Percentiles rank a stretch among this genome's conserved stretches.
Evolutionary conservation across 306 rosid genomes (phyloP).

Genomic region (apple (Malus domestica)): ASM211411v1 NC_041796.1:8236501-8237000

Average conservation of each 20-base stretch:
- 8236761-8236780: conserved; percentile 17
- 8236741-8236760: conserved; percentile 20
- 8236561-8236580: not conserved
- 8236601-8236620: not conserved
- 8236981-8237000: conserved; percentile 16
- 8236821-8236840: conserved; percentile 21
- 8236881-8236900: not conserved
- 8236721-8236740: not conserved
- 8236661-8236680: conserved; percentile 6
- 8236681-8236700: conserved; percentile 14
- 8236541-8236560: not conserved
- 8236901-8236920: conserved; percentile 1
- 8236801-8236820: conserved; percentile 12
- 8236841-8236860: conserved; percentile 9
- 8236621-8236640: conserved; percentile 18
- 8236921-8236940: conserved; percentile 20
- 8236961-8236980: not conserved
- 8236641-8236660: not conserved
- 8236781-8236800: conserved; percentile 19
- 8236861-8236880: not conserved
- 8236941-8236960: conserved; percentile 12
- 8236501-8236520: not conserved
- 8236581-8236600: not conserved
- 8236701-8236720: not conserved
- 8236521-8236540: conserved; percentile 16